These are phyloP conservation scores for Paramyrothecium roridum DNA, from an alignment of 2,329 filamentous ascomycete genomes.

Conservation along the genomic window DNA sequence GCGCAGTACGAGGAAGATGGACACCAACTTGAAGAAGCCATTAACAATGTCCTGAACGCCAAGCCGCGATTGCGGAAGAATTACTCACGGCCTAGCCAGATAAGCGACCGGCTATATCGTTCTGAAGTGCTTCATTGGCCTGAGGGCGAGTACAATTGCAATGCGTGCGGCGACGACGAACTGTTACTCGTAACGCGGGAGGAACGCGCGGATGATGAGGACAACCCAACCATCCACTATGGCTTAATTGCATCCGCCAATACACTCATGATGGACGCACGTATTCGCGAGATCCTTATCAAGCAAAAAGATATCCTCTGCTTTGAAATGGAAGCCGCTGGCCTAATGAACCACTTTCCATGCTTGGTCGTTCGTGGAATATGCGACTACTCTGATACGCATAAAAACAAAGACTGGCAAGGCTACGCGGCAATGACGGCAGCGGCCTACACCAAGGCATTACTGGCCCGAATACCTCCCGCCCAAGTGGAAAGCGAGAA, in stretches of 20 bases:
- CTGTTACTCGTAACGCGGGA: not conserved
- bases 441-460: slow-evolving; percentile 16
- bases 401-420: slow-evolving; percentile 25
- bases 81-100: slow-evolving; percentile 6
- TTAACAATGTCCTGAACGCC: slow-evolving; percentile 1
- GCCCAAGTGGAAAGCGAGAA: not conserved
- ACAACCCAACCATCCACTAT: not conserved
- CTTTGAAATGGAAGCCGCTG: slow-evolving; percentile 14
- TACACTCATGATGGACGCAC: not conserved
- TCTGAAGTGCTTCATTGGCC: slow-evolving; percentile 3
- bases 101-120: slow-evolving; percentile 7
- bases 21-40: slow-evolving; percentile 7
- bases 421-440: slow-evolving; percentile 27
- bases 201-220: not conserved
- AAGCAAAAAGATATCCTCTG: not conserved
- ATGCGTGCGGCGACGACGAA: not conserved
- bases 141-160: not conserved
- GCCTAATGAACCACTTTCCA: slow-evolving; percentile 17
- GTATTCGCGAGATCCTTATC: not conserved
- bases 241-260: not conserved
- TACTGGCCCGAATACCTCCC: not conserved
- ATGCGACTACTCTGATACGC: slow-evolving; percentile 33
- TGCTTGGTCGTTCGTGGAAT: slow-evolving; percentile 33
- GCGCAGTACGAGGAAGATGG: slow-evolving; percentile 6
- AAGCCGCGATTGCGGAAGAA: slow-evolving; percentile 6